Evolutionary conservation across 2,329 filamentous ascomycete genomes (phyloP).

Genomic region (Geosmithia putterillii): DNA sequence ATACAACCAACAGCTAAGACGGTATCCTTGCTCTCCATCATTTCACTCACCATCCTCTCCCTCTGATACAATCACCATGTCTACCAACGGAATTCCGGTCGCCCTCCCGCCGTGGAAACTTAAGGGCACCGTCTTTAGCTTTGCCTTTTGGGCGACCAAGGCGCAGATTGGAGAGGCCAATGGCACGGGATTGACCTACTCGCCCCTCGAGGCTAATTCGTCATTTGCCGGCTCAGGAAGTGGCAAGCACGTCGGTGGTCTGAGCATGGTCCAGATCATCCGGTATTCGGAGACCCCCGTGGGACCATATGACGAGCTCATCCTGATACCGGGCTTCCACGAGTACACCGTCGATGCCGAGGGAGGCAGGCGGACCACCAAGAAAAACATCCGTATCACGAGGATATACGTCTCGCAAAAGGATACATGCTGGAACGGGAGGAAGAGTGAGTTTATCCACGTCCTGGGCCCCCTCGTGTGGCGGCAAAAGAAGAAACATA

Average conservation of each 20-base stretch:
- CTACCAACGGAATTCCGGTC: conserved; percentile 1
- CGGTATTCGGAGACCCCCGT: conserved; percentile 37
- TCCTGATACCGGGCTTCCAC: conserved; percentile 33
- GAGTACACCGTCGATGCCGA: conserved; percentile 11
- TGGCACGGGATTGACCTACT: conserved; percentile 23
- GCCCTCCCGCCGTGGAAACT: conserved; percentile 8
- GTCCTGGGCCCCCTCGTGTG: neutral
- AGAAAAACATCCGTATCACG: conserved; percentile 29
- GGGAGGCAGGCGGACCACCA: conserved; percentile 8
- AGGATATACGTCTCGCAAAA: conserved; percentile 42
- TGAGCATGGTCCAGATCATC: conserved; percentile 36
- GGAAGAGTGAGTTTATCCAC: conserved; percentile 24
- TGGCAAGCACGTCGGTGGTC: conserved; percentile 24
- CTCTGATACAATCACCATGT: neutral
- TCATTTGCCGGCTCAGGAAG: conserved; percentile 22
- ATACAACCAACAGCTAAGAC: no score
- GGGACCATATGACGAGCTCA: conserved; percentile 40
- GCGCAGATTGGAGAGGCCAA: conserved; percentile 4
- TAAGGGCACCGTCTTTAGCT: conserved; percentile 6
- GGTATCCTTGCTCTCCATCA: no score
- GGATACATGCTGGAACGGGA: conserved; percentile 38
- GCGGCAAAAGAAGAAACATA: neutral
- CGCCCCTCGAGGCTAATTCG: conserved; percentile 31
- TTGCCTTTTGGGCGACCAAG: conserved; percentile 7
- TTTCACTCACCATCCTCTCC: no score